Base-by-base conservation (phyloP, 1,284 basidiomycete genomes). In the Takashimella koratensis region DNA sequence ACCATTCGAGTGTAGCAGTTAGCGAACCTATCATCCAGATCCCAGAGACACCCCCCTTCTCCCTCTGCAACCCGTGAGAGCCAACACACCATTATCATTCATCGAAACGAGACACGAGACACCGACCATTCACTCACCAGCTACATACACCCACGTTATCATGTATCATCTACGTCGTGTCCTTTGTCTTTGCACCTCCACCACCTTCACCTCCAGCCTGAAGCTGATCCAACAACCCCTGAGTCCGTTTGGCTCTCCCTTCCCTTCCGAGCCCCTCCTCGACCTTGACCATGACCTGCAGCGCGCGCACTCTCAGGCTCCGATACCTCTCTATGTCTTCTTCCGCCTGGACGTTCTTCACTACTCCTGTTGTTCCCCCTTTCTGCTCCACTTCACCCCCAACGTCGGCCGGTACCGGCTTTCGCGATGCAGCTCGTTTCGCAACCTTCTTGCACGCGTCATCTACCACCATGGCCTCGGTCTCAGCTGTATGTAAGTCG, bases 261-360 rank as follows among this genome's bases (percentile, higher is more conserved):
- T 26, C 40, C 12, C 63, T 48, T 2, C 70, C 70, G 2, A 67
- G 51, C 6, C 53, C 63, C 46, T 63, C 60, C 42, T 73, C 64
- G 5, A 71, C 59, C 10, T 40, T 6, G 0, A 62, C 60, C 46
- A 68, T 42, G 20, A 56, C 24, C 10, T 27, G 45, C 23, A 65
- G 46, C 1, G 59, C 60, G n/a, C 59, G 53, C 23, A 56, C 53
- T 25, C 64, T 43, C 20, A 71, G 19, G 5, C 10, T 41, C 16
- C 27, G 26, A 12, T 64, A 8, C 30, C 8, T 36, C 12, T 11
- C 20, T 5, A 16, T 51, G 27, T 43, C 47, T 41, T 24, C 50
- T 22, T 13, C 47, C 19, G 10, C 42, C 26, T 40, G 27, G 20
- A 43, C 53, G 5, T 40, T 30, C n/a, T n/a, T n/a, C n/a, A n/a